Evolutionary conservation across 2,329 filamentous ascomycete genomes (phyloP).

Genomic region (Alternaria longipes): DNA sequence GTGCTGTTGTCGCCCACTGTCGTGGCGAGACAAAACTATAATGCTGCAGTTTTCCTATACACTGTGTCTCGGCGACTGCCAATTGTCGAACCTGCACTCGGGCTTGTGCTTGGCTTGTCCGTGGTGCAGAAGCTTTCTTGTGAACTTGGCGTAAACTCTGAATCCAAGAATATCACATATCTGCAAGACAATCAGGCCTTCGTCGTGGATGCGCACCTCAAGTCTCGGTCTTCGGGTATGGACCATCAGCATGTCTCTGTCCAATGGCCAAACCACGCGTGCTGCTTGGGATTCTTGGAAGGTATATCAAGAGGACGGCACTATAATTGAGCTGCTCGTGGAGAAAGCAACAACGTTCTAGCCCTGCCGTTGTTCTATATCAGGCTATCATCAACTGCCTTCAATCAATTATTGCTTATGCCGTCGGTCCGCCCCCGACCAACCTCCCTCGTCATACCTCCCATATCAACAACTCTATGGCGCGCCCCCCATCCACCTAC

Average conservation of each 20-base stretch:
- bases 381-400: not conserved
- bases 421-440: slow-evolving; percentile 18
- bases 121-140: not conserved
- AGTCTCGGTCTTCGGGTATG: not conserved
- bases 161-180: not conserved
- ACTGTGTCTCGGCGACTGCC: not conserved
- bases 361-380: not conserved
- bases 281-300: not conserved
- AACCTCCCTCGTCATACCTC: slow-evolving; percentile 24
- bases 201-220: not conserved
- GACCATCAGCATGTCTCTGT: not conserved
- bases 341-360: not conserved
- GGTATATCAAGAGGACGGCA: not conserved
- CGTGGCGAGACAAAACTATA: not conserved
- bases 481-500: slow-evolving; percentile 21
- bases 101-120: not conserved
- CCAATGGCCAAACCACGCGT: not conserved
- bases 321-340: not conserved
- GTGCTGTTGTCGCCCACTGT: not conserved
- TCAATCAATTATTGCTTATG: slow-evolving; percentile 9
- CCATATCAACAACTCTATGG: slow-evolving; percentile 15
- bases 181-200: not conserved
- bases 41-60: not conserved
- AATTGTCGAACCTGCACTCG: not conserved
- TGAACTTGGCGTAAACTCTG: not conserved